phyloP scores from a whole-genome alignment of 345 rosid species.

The Geranium brycei region DNA sequence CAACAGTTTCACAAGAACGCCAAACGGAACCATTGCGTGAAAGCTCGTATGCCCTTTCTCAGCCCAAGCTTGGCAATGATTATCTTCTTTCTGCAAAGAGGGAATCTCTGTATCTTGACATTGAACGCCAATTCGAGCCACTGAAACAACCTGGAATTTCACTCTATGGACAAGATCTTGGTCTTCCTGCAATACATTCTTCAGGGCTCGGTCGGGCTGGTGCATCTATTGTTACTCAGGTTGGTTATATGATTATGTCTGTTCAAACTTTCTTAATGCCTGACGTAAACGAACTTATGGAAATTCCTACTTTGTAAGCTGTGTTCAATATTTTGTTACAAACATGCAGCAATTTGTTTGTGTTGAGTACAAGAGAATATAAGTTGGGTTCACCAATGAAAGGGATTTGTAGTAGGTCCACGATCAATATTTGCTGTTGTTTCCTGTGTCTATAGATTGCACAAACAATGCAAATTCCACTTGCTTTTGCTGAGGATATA shows the following conservation, averaged over 20 bases:
- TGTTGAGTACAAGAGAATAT: neutral
- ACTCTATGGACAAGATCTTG: constrained; percentile 48
- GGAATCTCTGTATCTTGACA: constrained; percentile 42
- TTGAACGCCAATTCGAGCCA: constrained; percentile 40
- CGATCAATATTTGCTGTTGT: neutral
- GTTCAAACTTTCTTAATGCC: neutral
- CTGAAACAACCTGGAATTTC: constrained; percentile 38
- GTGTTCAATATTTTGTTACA: too few species aligned
- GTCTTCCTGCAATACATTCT: constrained; percentile 31
- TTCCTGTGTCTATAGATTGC: constrained; percentile 28
- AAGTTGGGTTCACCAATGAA: neutral
- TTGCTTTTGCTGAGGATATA: constrained; percentile 70
- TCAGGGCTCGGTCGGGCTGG: constrained; percentile 33
- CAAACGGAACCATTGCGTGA: constrained; percentile 41
- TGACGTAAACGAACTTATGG: neutral
- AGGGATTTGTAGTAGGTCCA: neutral
- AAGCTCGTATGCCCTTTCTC: constrained; percentile 24
- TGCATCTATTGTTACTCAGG: constrained; percentile 58
- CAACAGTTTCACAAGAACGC: constrained; percentile 36
- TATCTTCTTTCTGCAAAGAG: constrained; percentile 37
- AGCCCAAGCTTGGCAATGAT: constrained; percentile 26
- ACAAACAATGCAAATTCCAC: constrained; percentile 74
- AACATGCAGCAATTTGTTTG: neutral
- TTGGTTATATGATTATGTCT: constrained; percentile 6
- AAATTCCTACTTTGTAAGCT: neutral